Evolutionary conservation across 2,329 filamentous ascomycete species (phyloP), one percentile per base, ranked within the genome.

Genomic region (Ascochyta koolunga): DNA sequence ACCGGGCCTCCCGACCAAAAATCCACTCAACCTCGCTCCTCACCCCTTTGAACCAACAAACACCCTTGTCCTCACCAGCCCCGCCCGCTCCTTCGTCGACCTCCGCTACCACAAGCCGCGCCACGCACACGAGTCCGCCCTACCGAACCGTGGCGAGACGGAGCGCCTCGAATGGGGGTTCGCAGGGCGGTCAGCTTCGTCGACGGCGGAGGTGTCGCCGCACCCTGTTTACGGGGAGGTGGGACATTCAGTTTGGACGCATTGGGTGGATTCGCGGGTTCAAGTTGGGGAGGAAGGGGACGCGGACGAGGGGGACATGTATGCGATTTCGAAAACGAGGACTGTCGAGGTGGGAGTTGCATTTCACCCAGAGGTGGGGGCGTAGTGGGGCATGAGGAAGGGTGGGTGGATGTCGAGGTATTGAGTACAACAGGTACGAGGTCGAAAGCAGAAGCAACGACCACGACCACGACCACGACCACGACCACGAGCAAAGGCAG

Each of bases 11-110:
- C 68, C 69, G 0, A 2, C 48, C 22, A 42, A 27, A 18, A 71
- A 73, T 52, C 66, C 68, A 0, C 64, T 72, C 11, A 59, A 66
- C 36, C 57, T 67, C 0, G 56, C 60, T 0, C 33, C 51, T 5
- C 45, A 39, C 22, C 50, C 62, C 19, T 62, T 67, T 43, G 87
- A 89, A 69, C 83, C 83, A 15, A 89, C 87, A 0, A 82, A 80
- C 1, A 89, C 87, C 0, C 67, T 88, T 4, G 87, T 89, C 11
- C 75, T 89, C 39, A 89, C 87, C 0, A 84, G 84, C 2, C 82
- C 83, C 1, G 67, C 70, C 22, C 76, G 76, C 25, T 80, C 77
- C 32, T 89, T 87, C 66, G 82, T 89, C 32, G 87, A 89, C 64
- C 67, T 89, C 19, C 82, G 87, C 35, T 76, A 87, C 44, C 67